These are phyloP conservation scores for Penicillium bialowiezense DNA, from an alignment of 495 filamentous ascomycete species.

Conservation along the genomic window DNA sequence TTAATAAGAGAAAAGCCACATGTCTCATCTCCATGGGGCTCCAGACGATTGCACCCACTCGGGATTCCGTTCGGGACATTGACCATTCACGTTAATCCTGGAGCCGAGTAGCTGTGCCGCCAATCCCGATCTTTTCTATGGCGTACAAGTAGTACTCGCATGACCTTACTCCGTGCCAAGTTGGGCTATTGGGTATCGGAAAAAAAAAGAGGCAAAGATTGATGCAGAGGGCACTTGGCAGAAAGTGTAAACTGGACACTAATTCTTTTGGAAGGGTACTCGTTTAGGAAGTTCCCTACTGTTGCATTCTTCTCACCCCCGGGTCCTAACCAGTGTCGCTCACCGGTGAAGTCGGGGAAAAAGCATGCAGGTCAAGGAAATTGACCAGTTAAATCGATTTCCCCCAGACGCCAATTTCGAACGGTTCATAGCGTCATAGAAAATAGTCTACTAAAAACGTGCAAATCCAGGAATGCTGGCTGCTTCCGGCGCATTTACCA, in stretches of 20 bases:
- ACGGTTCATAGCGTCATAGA: constrained; percentile 16
- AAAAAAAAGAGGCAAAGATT: no score
- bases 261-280: background rate
- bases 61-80: constrained; percentile 8
- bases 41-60: background rate
- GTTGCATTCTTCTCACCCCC: constrained; percentile 15
- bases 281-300: no score
- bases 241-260: no score
- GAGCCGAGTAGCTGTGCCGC: constrained; percentile 2
- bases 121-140: constrained; percentile 1
- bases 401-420: constrained; percentile 18
- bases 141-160: no score
- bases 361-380: constrained; percentile 9
- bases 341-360: constrained; percentile 30
- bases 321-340: constrained; percentile 23
- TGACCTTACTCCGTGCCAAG: no score
- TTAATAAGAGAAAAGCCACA: constrained; percentile 3
- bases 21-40: constrained; percentile 5
- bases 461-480: constrained; percentile 1
- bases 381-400: constrained; percentile 16
- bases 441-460: background rate
- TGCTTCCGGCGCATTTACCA: constrained; percentile 7
- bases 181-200: no score
- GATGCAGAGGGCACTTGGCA: no score
- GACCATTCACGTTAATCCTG: background rate